Evolutionary conservation across 148 eudicot genomes (phyloP).

Genomic region (Fagopyrum homotropicum): DNA sequence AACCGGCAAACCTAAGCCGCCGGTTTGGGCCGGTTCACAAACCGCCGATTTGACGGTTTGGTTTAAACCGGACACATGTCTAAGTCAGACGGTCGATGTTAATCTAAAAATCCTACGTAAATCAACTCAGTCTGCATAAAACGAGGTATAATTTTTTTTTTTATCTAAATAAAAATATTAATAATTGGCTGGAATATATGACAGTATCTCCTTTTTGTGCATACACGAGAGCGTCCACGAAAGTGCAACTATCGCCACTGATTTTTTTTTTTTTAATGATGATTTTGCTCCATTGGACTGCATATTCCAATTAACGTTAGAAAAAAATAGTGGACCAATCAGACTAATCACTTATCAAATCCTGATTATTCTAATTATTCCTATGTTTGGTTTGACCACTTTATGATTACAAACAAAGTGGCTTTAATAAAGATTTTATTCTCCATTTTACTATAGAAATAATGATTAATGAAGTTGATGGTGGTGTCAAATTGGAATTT

Average conservation of each 20-base stretch:
- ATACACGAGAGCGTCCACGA: slow-evolving; percentile 2
- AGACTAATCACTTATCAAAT: neutral
- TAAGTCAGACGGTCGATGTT: neutral
- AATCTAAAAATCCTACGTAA: neutral
- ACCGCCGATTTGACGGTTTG: too few species aligned
- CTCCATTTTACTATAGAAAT: too few species aligned
- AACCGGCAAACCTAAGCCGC: too few species aligned
- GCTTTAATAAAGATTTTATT: neutral
- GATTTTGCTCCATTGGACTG: too few species aligned
- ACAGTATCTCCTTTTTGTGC: neutral
- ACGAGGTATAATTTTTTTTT: too few species aligned
- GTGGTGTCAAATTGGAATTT: neutral
- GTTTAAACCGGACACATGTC: too few species aligned
- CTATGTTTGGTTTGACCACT: neutral
- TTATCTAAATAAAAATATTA: neutral
- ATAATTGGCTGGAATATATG: neutral
- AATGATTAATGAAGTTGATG: neutral
- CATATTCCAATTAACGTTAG: too few species aligned
- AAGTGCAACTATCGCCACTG: neutral
- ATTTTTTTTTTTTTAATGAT: neutral
- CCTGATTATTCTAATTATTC: neutral
- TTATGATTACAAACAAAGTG: neutral
- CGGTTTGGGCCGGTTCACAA: too few species aligned
- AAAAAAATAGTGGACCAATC: too few species aligned
- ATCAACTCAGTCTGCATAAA: neutral